Conservation (phyloP, 768 basidiomycete species). For the Lactifluus volemus region DNA sequence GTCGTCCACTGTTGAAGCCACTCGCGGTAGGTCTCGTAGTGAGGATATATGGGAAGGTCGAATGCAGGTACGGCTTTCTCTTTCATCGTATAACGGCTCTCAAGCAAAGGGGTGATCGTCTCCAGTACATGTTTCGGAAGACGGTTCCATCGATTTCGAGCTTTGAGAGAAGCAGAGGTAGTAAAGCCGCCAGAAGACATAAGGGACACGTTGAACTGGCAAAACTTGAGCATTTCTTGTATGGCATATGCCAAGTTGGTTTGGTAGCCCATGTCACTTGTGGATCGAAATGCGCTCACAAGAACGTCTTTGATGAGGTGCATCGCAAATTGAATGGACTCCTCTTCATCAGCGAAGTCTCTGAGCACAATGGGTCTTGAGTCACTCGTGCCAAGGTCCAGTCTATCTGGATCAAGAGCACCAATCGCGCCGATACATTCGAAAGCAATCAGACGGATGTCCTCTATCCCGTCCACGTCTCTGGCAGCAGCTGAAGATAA, state of each 20-base stretch:
- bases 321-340: slow-evolving; percentile 70
- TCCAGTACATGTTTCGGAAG: slow-evolving; percentile 81
- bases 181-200: slow-evolving; percentile 43
- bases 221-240: slow-evolving; percentile 83
- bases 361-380: slow-evolving; percentile 61
- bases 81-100: slow-evolving; percentile 45
- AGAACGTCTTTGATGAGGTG: slow-evolving; percentile 82
- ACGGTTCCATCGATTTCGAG: slow-evolving; percentile 66
- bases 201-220: slow-evolving; percentile 74
- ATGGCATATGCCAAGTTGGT: slow-evolving; percentile 83
- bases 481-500: slow-evolving; percentile 65
- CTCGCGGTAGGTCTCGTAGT: slow-evolving; percentile 78
- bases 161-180: slow-evolving; percentile 48
- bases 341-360: slow-evolving; percentile 74
- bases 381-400: slow-evolving; percentile 53
- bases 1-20: slow-evolving; percentile 91
- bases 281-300: slow-evolving; percentile 84
- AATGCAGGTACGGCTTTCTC: slow-evolving; percentile 25
- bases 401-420: slow-evolving; percentile 91
- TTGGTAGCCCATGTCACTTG: slow-evolving; percentile 91
- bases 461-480: slow-evolving; percentile 68
- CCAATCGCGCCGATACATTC: slow-evolving; percentile 90
- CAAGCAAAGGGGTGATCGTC: slow-evolving; percentile 77
- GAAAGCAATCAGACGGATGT: slow-evolving; percentile 61
- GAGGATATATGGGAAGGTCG: slow-evolving; percentile 71